Base-by-base conservation (phyloP, 257 asterid species). In the Mitragyna speciosa region DNA sequence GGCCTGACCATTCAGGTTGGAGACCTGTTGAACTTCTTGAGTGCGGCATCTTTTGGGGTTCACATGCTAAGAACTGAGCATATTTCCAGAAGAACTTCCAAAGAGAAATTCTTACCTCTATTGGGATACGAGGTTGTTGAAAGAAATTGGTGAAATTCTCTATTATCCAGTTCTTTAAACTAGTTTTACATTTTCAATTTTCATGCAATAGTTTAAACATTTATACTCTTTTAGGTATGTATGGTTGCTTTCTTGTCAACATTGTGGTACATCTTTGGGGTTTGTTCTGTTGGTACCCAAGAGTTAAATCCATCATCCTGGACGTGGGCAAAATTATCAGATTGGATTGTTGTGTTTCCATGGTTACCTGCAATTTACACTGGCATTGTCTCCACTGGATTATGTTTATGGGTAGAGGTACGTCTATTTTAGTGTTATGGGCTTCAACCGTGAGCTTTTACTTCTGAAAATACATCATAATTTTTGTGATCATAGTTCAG, bases 331-430 rank as follows among this genome's bases (percentile, higher is more conserved):
- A 51, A 83, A 67, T 79, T 85, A 66, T 78, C 78, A 31, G 84
- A 83, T 76, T 86, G 85, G 81, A 63, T 85, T 45, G 79, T 83
- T 43, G 74, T 83, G 68, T 93, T 90, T 89, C 98, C 97, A 73
- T 93, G 98, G 98, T 76, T 89, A 77, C 97, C 98, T 78, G 94
- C 96, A 73, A 79, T 91, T 49, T 93, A 91, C 82, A 93, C 98
- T 30, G 98, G 97, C 80, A 82, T 91, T 73, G 87, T 93, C 81
- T 93, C 96, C 24, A 93, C 97, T 20, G 85, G 97, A 48, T 79
- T 89, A 59, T 93, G 98, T 86, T 86, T 93, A 79, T 91, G 94
- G 92, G 85, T 86, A 30, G 98, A 93, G 95, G 98, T 93, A 89
- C 65, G 30, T 11, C 30, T 45, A 30, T 12, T 30, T 47, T 73